Conservation (phyloP, 805 yeast genomes). For the Myxozyma nipponensis region DNA sequence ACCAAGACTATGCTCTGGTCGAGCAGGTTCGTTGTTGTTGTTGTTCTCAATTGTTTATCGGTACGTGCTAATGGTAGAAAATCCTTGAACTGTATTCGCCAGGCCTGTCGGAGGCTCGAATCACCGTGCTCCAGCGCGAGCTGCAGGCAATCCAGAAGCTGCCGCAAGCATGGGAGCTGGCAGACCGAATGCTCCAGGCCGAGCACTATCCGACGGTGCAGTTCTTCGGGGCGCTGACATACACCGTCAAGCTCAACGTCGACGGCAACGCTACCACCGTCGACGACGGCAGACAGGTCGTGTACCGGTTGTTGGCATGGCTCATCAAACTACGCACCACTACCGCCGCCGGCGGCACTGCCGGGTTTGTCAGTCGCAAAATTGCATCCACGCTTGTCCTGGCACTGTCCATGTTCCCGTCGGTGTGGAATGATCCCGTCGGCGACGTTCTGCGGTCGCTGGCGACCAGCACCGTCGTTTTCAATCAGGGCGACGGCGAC, state of each 20-base stretch:
- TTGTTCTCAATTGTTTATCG: neutral
- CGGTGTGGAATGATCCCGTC: conserved; percentile 18
- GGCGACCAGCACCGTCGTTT: neutral
- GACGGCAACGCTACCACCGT: conserved; percentile 13
- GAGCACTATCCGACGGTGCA: conserved; percentile 40
- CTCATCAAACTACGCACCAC: conserved; percentile 11
- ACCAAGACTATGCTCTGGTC: no score
- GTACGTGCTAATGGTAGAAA: neutral
- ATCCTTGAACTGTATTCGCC: neutral
- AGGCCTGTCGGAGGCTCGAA: neutral
- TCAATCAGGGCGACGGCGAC: neutral
- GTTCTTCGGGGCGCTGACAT: conserved; percentile 80
- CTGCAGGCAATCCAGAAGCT: conserved; percentile 61
- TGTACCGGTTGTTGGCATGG: conserved; percentile 15
- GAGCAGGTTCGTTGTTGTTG: neutral
- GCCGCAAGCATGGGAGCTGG: conserved; percentile 53
- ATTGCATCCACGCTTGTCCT: conserved; percentile 15
- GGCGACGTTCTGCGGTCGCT: conserved; percentile 17
- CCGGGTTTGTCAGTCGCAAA: conserved; percentile 21
- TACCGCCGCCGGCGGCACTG: no score
- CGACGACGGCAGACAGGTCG: conserved; percentile 3
- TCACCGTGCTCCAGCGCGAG: conserved; percentile 44
- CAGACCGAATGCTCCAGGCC: conserved; percentile 46
- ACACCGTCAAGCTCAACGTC: conserved; percentile 55
- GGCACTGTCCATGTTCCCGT: conserved; percentile 11